Evolutionary conservation across 345 rosid genomes (phyloP).

Genomic region (Litchi chinensis): DNA sequence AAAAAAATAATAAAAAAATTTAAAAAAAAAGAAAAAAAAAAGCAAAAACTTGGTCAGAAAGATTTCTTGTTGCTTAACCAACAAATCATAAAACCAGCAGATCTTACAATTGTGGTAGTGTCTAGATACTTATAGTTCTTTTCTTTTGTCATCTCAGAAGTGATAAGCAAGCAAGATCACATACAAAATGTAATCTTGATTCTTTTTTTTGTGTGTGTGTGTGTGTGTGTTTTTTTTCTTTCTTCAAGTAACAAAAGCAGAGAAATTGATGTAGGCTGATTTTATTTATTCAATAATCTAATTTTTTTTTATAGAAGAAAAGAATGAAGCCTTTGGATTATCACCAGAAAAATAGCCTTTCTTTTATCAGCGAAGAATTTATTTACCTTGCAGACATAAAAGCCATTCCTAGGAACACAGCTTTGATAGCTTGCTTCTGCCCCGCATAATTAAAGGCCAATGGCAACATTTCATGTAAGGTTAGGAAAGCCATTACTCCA

Average conservation of each 20-base stretch:
- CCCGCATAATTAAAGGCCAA: slow-evolving; percentile 99
- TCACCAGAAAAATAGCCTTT: neutral
- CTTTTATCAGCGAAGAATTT: neutral
- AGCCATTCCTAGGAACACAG: slow-evolving; percentile 96
- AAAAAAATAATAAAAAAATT: too few species aligned
- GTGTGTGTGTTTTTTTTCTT: too few species aligned
- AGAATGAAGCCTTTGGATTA: neutral
- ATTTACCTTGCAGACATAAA: slow-evolving; percentile 98
- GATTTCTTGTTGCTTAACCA: too few species aligned
- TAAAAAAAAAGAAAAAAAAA: neutral
- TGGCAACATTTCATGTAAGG: slow-evolving; percentile 97
- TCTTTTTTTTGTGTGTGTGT: neutral
- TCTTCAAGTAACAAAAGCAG: neutral
- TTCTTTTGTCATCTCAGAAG: neutral
- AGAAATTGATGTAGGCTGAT: neutral
- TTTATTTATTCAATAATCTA: too few species aligned
- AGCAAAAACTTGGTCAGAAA: too few species aligned
- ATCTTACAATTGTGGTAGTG: too few species aligned
- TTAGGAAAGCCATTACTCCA: slow-evolving; percentile 98
- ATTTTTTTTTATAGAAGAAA: neutral
- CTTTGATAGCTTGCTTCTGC: slow-evolving; percentile 96
- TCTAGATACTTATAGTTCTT: neutral
- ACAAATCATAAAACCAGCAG: too few species aligned
- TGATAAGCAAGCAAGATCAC: neutral
- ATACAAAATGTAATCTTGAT: too few species aligned